Evolutionary conservation across 495 filamentous ascomycete genomes (phyloP).

Genomic region (Tetracladium marchalianum): DNA sequence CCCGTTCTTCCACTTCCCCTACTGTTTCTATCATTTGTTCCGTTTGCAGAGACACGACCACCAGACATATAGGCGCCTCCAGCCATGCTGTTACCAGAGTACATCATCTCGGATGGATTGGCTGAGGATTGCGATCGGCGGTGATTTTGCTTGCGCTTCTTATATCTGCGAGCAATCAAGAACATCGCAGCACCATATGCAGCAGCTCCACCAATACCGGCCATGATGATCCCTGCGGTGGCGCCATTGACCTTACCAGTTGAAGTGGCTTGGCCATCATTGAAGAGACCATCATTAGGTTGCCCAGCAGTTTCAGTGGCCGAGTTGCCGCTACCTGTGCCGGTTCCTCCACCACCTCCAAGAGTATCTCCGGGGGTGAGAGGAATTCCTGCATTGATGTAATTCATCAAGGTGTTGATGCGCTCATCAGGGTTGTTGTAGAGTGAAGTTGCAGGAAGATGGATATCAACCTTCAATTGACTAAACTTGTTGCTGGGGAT

Average conservation of each 20-base stretch:
- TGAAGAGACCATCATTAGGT: slow-evolving; percentile 28
- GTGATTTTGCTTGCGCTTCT: slow-evolving; percentile 73
- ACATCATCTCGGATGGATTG: slow-evolving; percentile 37
- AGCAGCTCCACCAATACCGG: slow-evolving; percentile 68
- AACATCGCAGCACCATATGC: slow-evolving; percentile 99
- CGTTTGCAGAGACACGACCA: slow-evolving; percentile 38
- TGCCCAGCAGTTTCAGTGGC: slow-evolving; percentile 17
- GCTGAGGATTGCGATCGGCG: slow-evolving; percentile 63
- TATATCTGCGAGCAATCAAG: slow-evolving; percentile 86
- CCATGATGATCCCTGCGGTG: slow-evolving; percentile 75
- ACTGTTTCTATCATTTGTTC: slow-evolving; percentile 43
- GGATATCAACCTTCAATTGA: slow-evolving; percentile 51
- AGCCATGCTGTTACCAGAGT: slow-evolving; percentile 46
- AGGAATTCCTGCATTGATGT: slow-evolving; percentile 81
- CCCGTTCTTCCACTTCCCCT: slow-evolving; percentile 60
- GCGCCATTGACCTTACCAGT: slow-evolving; percentile 54
- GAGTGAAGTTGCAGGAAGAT: slow-evolving; percentile 56
- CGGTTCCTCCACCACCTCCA: slow-evolving; percentile 23
- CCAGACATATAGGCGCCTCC: slow-evolving; percentile 43
- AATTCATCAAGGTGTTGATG: slow-evolving; percentile 56
- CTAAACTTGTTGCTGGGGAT: slow-evolving; percentile 59
- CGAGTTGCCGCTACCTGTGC: slow-evolving; percentile 12
- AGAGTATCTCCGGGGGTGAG: slow-evolving; percentile 50
- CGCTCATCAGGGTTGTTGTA: slow-evolving; percentile 56
- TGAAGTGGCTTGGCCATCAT: slow-evolving; percentile 21